Conservation (phyloP, 495 filamentous ascomycete species). For the Penicillium daleae region DNA sequence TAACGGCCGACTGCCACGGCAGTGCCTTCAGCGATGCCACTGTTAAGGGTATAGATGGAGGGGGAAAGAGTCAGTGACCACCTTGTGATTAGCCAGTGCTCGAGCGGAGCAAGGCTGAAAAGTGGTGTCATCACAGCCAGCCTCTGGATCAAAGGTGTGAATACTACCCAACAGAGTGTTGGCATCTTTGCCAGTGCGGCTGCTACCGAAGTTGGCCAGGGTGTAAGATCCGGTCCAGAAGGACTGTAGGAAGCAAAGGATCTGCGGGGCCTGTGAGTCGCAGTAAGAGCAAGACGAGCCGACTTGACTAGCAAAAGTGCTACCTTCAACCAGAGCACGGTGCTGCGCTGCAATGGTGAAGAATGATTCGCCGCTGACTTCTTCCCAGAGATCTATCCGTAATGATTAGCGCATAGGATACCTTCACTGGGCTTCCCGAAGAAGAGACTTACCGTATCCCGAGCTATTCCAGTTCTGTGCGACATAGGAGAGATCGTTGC, state of each 20-base stretch:
- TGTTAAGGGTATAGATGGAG: constrained; percentile 62
- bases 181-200: constrained; percentile 62
- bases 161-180: constrained; percentile 66
- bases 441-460: constrained; percentile 48
- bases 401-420: background rate
- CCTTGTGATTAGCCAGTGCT: constrained; percentile 68
- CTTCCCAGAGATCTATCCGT: constrained; percentile 68
- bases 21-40: constrained; percentile 35
- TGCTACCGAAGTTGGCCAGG: constrained; percentile 56
- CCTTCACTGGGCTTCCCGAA: background rate
- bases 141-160: constrained; percentile 64
- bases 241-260: constrained; percentile 62
- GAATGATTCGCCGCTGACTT: constrained; percentile 65
- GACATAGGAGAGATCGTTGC: constrained; percentile 71
- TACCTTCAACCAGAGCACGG: constrained; percentile 62
- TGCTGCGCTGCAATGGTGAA: constrained; percentile 55
- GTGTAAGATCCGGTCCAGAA: constrained; percentile 68
- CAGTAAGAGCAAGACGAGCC: constrained; percentile 53
- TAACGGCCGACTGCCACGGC: constrained; percentile 74
- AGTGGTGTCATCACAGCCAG: constrained; percentile 52
- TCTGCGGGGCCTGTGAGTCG: constrained; percentile 57
- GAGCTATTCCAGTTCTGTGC: constrained; percentile 72
- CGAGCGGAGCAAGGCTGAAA: constrained; percentile 66
- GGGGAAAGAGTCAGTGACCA: constrained; percentile 65
- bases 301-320: constrained; percentile 51